Evolutionary conservation across 1,284 basidiomycete species (phyloP).

Genomic region (Cerrena zonata): DNA sequence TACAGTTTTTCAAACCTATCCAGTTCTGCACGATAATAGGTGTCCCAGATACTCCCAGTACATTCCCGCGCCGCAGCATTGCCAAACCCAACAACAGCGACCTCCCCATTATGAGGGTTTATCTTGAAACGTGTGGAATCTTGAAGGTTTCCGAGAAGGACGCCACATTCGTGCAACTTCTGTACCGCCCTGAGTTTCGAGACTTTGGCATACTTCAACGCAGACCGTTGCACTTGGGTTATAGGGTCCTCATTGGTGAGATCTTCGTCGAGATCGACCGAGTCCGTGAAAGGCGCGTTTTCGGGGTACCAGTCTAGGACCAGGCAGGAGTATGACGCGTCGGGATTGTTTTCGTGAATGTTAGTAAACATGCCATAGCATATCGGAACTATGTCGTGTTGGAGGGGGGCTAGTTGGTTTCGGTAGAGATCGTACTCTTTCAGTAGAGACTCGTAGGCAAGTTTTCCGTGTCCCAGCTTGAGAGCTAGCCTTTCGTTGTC

Average conservation of each 20-base stretch:
- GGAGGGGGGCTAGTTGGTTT: neutral
- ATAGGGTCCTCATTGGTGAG: neutral
- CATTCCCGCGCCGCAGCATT: neutral
- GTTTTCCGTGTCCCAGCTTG: neutral
- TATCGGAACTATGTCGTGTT: neutral
- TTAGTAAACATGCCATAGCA: neutral
- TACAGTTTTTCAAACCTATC: no score
- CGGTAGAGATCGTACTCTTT: neutral
- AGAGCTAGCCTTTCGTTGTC: neutral
- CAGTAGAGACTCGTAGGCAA: neutral
- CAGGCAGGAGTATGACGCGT: neutral
- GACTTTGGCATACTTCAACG: neutral
- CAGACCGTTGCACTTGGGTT: neutral
- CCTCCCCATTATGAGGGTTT: neutral
- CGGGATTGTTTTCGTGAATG: neutral
- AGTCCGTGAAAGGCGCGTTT: neutral
- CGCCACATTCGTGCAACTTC: neutral
- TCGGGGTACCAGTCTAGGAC: neutral
- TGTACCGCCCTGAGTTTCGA: neutral
- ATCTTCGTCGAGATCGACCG: neutral
- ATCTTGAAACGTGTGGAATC: neutral
- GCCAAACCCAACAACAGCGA: neutral
- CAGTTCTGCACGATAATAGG: no score
- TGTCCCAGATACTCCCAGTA: neutral
- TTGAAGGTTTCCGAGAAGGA: neutral